Evolutionary conservation across 345 rosid species (phyloP).

Genomic region (Kandelia obovata): DNA sequence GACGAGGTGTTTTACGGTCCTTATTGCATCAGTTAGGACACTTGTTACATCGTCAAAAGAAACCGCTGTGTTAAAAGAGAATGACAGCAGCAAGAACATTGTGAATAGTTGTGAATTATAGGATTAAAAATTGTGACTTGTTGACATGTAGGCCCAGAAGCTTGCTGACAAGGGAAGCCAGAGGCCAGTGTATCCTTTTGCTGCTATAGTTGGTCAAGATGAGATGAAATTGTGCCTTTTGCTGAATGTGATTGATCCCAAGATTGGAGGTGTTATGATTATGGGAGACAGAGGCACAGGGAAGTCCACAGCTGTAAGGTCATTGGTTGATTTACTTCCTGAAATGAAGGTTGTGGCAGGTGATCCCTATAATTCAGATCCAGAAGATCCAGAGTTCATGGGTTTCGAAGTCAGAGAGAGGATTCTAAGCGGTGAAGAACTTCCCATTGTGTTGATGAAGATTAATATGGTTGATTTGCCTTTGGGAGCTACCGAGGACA

Average conservation of each 20-base stretch:
- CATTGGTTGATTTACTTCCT: constrained; percentile 85
- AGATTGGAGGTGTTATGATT: constrained; percentile 95
- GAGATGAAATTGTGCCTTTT: constrained; percentile 95
- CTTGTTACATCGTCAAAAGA: background rate
- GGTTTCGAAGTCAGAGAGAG: constrained; percentile 80
- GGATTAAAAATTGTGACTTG: constrained; percentile 8
- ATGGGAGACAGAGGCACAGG: constrained; percentile 98
- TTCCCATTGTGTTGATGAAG: constrained; percentile 44
- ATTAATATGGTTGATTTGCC: constrained; percentile 99
- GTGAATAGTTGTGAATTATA: constrained; percentile 7
- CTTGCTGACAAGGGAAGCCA: constrained; percentile 57
- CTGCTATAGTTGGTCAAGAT: constrained; percentile 95
- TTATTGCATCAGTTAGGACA: background rate
- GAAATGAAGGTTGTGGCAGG: constrained; percentile 76
- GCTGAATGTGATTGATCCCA: constrained; percentile 88
- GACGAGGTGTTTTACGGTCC: background rate
- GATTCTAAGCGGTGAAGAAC: constrained; percentile 51
- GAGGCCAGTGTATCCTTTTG: constrained; percentile 87
- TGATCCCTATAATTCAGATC: constrained; percentile 94
- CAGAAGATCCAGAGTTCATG: constrained; percentile 86
- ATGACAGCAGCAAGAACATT: background rate
- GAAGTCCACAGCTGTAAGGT: constrained; percentile 87
- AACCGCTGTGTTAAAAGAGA: constrained; percentile 1
- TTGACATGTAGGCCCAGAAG: constrained; percentile 49
- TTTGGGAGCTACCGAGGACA: constrained; percentile 92